Evolutionary conservation across 2,329 filamentous ascomycete species (phyloP), one percentile per base, ranked within the genome.

Genomic region (Coniochaeta prunicola): DNA sequence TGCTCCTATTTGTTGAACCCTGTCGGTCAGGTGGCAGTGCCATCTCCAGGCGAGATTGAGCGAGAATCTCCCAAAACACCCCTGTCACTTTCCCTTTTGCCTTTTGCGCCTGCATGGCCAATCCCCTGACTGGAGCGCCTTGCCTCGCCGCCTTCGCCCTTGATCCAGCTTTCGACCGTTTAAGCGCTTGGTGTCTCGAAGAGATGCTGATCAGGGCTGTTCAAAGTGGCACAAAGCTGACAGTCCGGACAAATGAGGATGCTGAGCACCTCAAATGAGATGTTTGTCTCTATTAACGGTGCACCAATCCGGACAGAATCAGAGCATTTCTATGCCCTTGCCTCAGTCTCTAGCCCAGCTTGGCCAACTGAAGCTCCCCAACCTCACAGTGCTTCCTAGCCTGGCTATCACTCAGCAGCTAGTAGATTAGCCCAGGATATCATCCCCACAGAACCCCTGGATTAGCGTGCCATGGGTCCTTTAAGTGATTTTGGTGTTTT

Each of bases 371-470:
- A 55, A 33, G 33, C 17, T n/a, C 19, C n/a, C 17, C 53, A 34
- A 26, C 24, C 53, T 50, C 45, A n/a, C 24, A 45, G 13, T 38
- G 36, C 36, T 10, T 10, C 3, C 9, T n/a, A 53, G 26, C 26
- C 26, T 26, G 30, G 17, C 15, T 26, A 38, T 38, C 15, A 3
- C 30, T 30, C 26, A 34, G 26, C 26, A 53, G 48, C 48, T 30
- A 24, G 8, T 21, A 33, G 24, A 55, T 55, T 55, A 55, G 30
- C 53, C 50, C 31, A 28, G 31, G 31, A 54, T 15, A 26, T n/a
- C 53, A 36, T 55, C 53, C 26, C 53, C 53, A 55, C 53, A 33
- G 33, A 36, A 36, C 53, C 53, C 30, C 53, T 55, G 53, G 53
- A n/a, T 36, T 55, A 55, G 53, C 53, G 53, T 36, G 4, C 19